Conservation (phyloP, 2,329 filamentous ascomycete genomes). For the Xylariaceae sp. region DNA sequence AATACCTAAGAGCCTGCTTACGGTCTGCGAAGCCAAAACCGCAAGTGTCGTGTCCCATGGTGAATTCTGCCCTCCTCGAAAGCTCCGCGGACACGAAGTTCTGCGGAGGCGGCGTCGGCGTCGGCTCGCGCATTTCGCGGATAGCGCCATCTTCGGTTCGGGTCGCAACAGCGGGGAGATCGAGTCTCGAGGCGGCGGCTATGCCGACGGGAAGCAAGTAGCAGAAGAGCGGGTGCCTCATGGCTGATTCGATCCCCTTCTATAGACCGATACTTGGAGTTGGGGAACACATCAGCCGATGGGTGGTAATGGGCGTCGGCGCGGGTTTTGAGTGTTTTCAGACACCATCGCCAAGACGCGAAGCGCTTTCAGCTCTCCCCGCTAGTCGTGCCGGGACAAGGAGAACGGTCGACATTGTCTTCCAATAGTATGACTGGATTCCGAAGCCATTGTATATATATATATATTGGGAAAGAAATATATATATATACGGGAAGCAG, state of each 20-base stretch:
- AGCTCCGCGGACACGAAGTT: conserved; percentile 16
- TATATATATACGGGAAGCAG: too few species aligned
- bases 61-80: conserved; percentile 11
- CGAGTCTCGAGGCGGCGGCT: not conserved
- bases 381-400: not conserved
- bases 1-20: not conserved
- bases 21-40: conserved; percentile 20
- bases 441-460: too few species aligned
- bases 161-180: conserved; percentile 1
- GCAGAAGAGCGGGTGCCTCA: conserved; percentile 7
- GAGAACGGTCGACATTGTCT: not conserved
- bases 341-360: conserved; percentile 5
- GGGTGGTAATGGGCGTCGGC: not conserved
- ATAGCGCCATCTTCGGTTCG: conserved; percentile 18
- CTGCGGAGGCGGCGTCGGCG: conserved; percentile 17
- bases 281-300: not conserved
- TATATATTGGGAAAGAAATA: too few species aligned
- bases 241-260: not conserved
- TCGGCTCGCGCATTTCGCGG: conserved; percentile 3
- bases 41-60: conserved; percentile 24
- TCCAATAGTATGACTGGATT: not conserved
- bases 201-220: conserved; percentile 3
- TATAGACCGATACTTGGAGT: not conserved
- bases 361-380: conserved; percentile 11
- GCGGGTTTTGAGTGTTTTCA: conserved; percentile 4